phyloP scores from a whole-genome alignment of 331 rosid species.

The Quercus phellos region DNA sequence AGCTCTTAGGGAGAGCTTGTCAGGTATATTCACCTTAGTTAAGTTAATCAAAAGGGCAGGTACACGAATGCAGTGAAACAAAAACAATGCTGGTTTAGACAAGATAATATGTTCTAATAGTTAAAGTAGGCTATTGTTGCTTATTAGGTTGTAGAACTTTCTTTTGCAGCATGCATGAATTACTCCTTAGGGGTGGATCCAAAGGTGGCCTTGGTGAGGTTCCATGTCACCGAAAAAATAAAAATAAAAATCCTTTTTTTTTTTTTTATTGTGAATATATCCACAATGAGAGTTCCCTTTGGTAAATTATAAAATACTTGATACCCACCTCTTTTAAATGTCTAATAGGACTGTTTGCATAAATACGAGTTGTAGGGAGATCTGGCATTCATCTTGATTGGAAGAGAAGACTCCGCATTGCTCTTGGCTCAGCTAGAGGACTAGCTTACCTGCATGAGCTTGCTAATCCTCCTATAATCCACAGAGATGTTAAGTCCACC shows the following conservation, averaged over 20 bases:
- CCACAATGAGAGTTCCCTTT: not conserved
- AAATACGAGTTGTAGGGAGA: constrained; percentile 49
- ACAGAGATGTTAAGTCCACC: constrained; percentile 79
- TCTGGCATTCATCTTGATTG: constrained; percentile 76
- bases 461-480: constrained; percentile 93
- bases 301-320: not conserved
- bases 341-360: not conserved
- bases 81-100: too few relatives aligned
- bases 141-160: too few relatives aligned
- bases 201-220: too few relatives aligned
- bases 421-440: constrained; percentile 96
- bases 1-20: constrained; percentile 68
- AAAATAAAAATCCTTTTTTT: too few relatives aligned
- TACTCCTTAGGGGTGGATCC: too few relatives aligned
- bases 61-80: too few relatives aligned
- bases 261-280: not conserved
- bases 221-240: too few relatives aligned
- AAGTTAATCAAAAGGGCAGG: not conserved
- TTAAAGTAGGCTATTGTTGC: too few relatives aligned
- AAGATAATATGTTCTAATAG: too few relatives aligned
- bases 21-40: constrained; percentile 39
- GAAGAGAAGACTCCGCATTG: constrained; percentile 87
- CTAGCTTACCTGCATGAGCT: constrained; percentile 87
- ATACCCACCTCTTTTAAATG: not conserved
- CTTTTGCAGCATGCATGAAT: too few relatives aligned